Base-by-base conservation (phyloP, 2,329 filamentous ascomycete genomes). In the Verticillium tricorpus region DNA sequence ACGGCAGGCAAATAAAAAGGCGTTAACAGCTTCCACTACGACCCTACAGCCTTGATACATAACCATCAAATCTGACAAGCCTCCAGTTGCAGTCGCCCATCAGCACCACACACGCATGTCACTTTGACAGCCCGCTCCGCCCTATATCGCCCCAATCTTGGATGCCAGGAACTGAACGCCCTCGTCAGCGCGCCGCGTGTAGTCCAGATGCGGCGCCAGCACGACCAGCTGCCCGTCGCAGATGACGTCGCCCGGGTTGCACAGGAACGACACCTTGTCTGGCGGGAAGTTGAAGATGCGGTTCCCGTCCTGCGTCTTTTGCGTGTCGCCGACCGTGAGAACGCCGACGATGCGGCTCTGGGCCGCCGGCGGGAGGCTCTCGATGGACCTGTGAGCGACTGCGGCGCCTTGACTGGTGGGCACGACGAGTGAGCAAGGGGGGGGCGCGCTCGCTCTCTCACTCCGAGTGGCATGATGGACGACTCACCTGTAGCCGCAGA, bases 241-340 rank as follows among this genome's bases (percentile, higher is more conserved):
- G 59, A 78, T 69, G 28, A 69, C 66, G 64, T 78, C 76, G 54
- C 73, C 73, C 7, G 63, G 25, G 62, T 77, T 78, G 67, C 76
- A 78, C 68, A 77, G 76, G 61, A 77, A 72, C 45, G 73, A 69
- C 52, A 72, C 73, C 64, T 71, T 71, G 57, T 73, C 71, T 9
- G 65, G 60, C 17, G 73, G 71, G 65, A 71, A 77, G n/a, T 70
- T 70, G 40, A 64, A 65, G 57, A 78, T 76, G 34, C 71, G 70
- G 19, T 69, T 73, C 22, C 70, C 67, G 64, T 77, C 74, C 57
- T 77, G 71, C 25, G 14, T 31, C 34, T 62, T 66, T 60, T 67
- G 64, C 4, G 69, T 67, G 39, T 69, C 68, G 19, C 69, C 69
- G 40, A 65, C 69, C 2, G 65, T 68, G 19, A 70, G 62, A 15